phyloP scores from a whole-genome alignment of 495 filamentous ascomycete species.

The Geopyxis carbonaria region DNA sequence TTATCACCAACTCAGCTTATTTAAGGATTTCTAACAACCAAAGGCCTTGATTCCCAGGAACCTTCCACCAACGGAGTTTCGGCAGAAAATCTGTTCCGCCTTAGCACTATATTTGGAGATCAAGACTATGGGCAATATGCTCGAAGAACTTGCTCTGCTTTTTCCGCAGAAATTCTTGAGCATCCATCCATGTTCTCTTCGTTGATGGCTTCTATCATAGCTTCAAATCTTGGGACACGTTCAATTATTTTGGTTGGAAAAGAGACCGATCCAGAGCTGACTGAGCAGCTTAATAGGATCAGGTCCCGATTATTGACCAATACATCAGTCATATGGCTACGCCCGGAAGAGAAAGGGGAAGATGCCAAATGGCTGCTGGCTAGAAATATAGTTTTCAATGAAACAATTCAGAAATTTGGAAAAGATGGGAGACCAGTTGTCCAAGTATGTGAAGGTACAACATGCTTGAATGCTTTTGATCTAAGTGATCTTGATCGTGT shows the following conservation, averaged over 20 bases:
- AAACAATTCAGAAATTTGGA: constrained; percentile 3
- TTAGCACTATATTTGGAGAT: constrained; percentile 54
- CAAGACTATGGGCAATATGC: constrained; percentile 46
- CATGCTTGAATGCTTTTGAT: constrained; percentile 25
- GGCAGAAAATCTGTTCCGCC: constrained; percentile 65
- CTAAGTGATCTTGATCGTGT: constrained; percentile 23
- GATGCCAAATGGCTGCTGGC: constrained; percentile 27
- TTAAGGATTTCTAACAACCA: neutral
- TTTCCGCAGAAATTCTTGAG: constrained; percentile 77
- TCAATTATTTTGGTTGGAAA: constrained; percentile 29
- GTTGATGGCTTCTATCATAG: constrained; percentile 58
- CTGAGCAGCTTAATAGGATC: constrained; percentile 23
- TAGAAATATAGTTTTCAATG: constrained; percentile 13
- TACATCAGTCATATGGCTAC: constrained; percentile 26
- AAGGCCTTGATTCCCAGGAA: constrained; percentile 66
- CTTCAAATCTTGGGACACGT: constrained; percentile 43
- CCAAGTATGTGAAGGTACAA: constrained; percentile 23
- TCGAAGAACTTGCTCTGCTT: constrained; percentile 58
- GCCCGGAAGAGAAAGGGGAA: constrained; percentile 28
- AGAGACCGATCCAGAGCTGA: constrained; percentile 28
- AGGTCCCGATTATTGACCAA: constrained; percentile 24
- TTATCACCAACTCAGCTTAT: neutral
- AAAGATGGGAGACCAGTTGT: constrained; percentile 14
- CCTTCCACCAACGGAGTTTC: constrained; percentile 77
- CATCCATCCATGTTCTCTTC: constrained; percentile 79